Conservation (phyloP, 164 flowering plant genomes). For the Magnolia kwangsiensis region DNA sequence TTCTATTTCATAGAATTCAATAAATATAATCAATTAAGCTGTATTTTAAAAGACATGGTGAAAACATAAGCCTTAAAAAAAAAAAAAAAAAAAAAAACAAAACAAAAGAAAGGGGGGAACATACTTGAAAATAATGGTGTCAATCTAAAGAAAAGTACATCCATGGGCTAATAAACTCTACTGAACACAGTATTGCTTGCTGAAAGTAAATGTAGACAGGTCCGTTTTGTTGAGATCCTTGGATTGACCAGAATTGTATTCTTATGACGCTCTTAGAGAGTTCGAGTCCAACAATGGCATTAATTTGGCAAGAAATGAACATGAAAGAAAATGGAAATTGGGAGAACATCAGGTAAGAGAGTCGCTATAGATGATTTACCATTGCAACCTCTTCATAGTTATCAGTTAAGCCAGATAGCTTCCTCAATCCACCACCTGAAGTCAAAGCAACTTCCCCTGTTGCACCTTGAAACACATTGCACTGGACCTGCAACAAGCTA, state of each 20-base stretch:
- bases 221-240: no score
- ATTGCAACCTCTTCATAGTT: slow-evolving; percentile 81
- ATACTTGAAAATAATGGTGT: no score
- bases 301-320: no score
- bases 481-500: slow-evolving; percentile 59
- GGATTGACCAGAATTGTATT: no score
- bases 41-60: no score
- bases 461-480: slow-evolving; percentile 92
- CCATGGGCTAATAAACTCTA: not conserved
- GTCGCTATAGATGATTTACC: slow-evolving; percentile 38
- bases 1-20: no score
- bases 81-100: no score
- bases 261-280: no score
- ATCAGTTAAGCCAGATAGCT: slow-evolving; percentile 65
- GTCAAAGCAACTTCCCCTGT: slow-evolving; percentile 84
- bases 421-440: slow-evolving; percentile 89
- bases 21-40: no score
- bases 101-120: not conserved
- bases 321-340: no score
- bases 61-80: not conserved
- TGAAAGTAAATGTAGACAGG: no score
- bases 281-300: no score
- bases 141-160: not conserved
- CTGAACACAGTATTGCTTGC: not conserved
- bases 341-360: not conserved